A percentile compares a stretch with the other conserved stretches of the same genome.
phyloP scores from a whole-genome alignment of 2,329 filamentous ascomycete genomes.

The Mycocentrospora acerina region DNA sequence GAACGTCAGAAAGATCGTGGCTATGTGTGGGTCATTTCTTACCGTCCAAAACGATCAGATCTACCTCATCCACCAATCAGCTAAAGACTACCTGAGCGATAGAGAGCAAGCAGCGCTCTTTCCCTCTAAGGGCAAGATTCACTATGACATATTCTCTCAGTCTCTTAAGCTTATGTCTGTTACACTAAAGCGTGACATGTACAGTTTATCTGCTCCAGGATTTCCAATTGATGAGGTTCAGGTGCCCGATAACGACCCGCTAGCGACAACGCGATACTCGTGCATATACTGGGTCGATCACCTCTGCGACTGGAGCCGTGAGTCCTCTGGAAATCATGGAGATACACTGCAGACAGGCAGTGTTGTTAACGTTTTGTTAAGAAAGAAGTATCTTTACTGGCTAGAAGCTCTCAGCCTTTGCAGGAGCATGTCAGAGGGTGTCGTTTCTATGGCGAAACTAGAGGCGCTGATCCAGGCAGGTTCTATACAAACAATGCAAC shows the following conservation, averaged over 20 bases:
- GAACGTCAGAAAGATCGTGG: conserved; percentile 32
- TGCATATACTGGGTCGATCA: conserved; percentile 38
- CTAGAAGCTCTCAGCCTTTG: conserved; percentile 9
- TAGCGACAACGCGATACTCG: conserved; percentile 25
- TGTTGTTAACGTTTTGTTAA: conserved; percentile 1
- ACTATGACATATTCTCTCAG: conserved; percentile 15
- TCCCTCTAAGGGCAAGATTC: conserved; percentile 19
- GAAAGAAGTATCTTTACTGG: conserved; percentile 13
- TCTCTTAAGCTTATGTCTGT: conserved; percentile 34
- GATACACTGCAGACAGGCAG: too few species aligned
- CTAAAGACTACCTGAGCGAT: conserved; percentile 44
- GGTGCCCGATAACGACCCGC: conserved; percentile 23
- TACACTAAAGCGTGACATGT: conserved; percentile 28
- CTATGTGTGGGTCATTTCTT: conserved; percentile 40
- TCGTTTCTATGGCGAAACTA: conserved; percentile 9
- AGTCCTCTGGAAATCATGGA: too few species aligned
- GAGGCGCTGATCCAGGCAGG: conserved; percentile 2
- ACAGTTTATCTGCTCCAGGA: conserved; percentile 16
- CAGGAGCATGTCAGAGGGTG: conserved; percentile 5
- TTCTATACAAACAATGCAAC: neutral
- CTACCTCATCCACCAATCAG: conserved; percentile 47
- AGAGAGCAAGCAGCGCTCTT: conserved; percentile 29
- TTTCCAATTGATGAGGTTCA: conserved; percentile 17
- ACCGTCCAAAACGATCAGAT: conserved; percentile 10
- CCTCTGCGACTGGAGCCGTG: too few species aligned